phyloP scores from a whole-genome alignment of 2,329 filamentous ascomycete genomes.

The Colletotrichum spinosum region DNA sequence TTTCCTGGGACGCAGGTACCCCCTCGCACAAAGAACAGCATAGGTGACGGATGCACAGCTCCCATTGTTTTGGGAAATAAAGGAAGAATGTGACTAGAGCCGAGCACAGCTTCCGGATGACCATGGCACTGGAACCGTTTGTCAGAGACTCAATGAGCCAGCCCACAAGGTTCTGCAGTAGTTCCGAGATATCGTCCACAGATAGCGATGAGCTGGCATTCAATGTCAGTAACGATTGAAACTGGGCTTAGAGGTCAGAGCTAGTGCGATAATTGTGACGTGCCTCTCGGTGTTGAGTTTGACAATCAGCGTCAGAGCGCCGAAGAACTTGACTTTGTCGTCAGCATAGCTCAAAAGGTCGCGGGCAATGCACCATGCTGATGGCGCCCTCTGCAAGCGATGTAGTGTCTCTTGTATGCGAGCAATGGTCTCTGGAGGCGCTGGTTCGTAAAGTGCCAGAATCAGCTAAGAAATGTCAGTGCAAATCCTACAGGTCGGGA shows the following conservation, averaged over 20 bases:
- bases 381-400: constrained; percentile 78
- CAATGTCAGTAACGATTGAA: neutral
- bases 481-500: no score
- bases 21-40: constrained; percentile 56
- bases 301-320: constrained; percentile 90
- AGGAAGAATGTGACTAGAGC: constrained; percentile 81
- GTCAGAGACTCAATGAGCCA: constrained; percentile 70
- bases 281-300: constrained; percentile 93
- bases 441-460: constrained; percentile 65
- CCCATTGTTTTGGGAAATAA: constrained; percentile 76
- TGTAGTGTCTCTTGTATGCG: constrained; percentile 80
- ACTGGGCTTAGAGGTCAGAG: constrained; percentile 13
- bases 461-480: constrained; percentile 53
- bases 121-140: constrained; percentile 67
- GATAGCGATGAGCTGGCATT: constrained; percentile 59
- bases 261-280: constrained; percentile 11
- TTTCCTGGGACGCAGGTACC: constrained; percentile 37
- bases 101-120: constrained; percentile 81
- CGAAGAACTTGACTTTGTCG: constrained; percentile 89
- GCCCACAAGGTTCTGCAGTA: constrained; percentile 70
- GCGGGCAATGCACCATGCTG: constrained; percentile 89
- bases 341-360: constrained; percentile 76
- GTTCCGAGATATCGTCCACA: constrained; percentile 66
- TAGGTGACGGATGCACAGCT: constrained; percentile 71
- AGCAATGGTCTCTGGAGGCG: constrained; percentile 58